Conservation (phyloP, 345 rosid species). For the Sisymbrium altissimum region DNA sequence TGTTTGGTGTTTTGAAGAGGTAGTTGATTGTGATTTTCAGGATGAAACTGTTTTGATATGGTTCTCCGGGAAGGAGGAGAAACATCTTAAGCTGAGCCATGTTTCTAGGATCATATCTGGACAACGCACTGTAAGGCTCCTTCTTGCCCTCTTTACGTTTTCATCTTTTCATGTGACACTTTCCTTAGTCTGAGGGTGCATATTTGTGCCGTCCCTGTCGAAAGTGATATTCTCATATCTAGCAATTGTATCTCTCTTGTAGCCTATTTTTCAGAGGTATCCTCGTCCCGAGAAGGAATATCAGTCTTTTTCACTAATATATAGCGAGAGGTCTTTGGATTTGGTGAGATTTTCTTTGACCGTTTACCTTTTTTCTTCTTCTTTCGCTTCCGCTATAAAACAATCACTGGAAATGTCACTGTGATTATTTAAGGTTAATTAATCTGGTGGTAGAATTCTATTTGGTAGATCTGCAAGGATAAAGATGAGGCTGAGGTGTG, state of each 20-base stretch:
- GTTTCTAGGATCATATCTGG: conserved; percentile 90
- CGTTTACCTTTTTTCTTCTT: background rate
- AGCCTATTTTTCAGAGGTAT: conserved; percentile 97
- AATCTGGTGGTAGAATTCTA: conserved; percentile 12
- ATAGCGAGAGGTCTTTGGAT: conserved; percentile 91
- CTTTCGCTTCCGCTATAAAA: background rate
- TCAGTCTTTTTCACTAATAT: conserved; percentile 96
- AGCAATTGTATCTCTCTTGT: conserved; percentile 31
- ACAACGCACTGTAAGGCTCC: conserved; percentile 96
- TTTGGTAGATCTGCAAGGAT: conserved; percentile 62
- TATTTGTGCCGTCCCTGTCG: background rate
- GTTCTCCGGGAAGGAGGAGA: conserved; percentile 94
- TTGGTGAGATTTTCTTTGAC: conserved; percentile 54
- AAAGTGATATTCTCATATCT: conserved; percentile 27
- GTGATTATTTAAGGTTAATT: conserved; percentile 10
- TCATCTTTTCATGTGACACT: conserved; percentile 12
- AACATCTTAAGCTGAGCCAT: conserved; percentile 81
- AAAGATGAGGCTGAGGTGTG: conserved; percentile 74
- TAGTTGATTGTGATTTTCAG: conserved; percentile 47
- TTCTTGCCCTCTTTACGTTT: background rate
- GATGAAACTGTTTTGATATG: conserved; percentile 95
- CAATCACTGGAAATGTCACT: conserved; percentile 6
- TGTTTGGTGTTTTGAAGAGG: background rate
- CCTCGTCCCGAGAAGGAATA: conserved; percentile 99
- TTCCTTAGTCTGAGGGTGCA: background rate